Percentiles rank a stretch among this genome's conserved stretches.
Evolutionary conservation across 805 yeast genomes (phyloP).

Genomic region (Candida hispaniensis): DNA sequence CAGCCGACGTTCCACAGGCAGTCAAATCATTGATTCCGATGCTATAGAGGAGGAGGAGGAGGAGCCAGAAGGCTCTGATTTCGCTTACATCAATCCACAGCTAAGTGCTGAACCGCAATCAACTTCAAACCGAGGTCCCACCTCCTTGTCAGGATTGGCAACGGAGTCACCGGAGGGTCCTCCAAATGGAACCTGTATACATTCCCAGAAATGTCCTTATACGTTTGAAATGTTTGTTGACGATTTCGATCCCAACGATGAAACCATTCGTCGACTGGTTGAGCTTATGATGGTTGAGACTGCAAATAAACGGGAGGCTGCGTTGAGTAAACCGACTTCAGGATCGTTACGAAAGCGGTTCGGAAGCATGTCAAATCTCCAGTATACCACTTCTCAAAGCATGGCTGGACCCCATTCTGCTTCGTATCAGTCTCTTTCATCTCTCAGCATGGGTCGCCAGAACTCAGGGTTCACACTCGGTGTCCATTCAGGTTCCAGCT

Average conservation of each 20-base stretch:
- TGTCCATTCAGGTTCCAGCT: constrained; percentile 7
- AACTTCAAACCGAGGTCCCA: constrained; percentile 1
- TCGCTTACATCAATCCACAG: constrained; percentile 15
- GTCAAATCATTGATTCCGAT: too few relatives aligned
- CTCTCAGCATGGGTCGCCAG: constrained; percentile 12
- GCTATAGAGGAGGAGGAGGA: constrained; percentile 16
- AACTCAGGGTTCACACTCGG: too few relatives aligned
- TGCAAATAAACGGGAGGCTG: constrained; percentile 15
- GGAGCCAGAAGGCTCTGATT: constrained; percentile 14
- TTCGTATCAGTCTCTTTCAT: constrained; percentile 6
- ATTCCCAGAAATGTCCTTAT: constrained; percentile 7
- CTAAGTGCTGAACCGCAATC: constrained; percentile 4
- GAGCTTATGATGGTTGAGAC: constrained; percentile 16
- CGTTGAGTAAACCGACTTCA: constrained; percentile 5
- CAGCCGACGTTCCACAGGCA: too few relatives aligned
- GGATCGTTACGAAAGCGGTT: constrained; percentile 14
- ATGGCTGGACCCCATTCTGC: too few relatives aligned
- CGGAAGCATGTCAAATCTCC: constrained; percentile 15
- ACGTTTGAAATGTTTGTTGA: constrained; percentile 14
- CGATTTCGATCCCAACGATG: constrained; percentile 14
- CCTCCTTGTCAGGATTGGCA: constrained; percentile 12
- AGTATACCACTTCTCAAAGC: too few relatives aligned
- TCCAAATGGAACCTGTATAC: too few relatives aligned
- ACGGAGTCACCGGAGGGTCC: constrained; percentile 14
- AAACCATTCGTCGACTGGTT: constrained; percentile 9